Base-by-base conservation (phyloP, 2,329 filamentous ascomycete genomes). In the Neofusicoccum kwambonambiense region DNA sequence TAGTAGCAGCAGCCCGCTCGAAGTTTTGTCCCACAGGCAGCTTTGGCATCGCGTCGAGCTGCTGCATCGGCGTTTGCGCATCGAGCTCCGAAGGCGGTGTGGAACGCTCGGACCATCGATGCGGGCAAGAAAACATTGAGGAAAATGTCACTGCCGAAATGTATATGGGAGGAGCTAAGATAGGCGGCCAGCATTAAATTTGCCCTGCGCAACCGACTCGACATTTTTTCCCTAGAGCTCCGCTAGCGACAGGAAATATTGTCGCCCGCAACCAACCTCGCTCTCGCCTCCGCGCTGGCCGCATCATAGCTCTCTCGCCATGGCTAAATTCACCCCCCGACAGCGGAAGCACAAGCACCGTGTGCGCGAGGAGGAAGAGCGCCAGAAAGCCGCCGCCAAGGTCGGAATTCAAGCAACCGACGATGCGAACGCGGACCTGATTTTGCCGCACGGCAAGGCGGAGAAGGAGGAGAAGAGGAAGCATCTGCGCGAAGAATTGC, bases 341-440 rank as follows among this genome's bases (percentile, higher is more conserved):
- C 82, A 86, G 73, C 82, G 86, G 64, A 88, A 88, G 71, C 85
- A 87, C 69, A 84, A 83, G 72, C 87, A 87, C 42, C 81, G 90
- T 19, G 90, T 89, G 35, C 86, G 89, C 45, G 80, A 86, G 70
- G 84, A 84, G 72, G 77, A 83, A 66, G 78, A 80, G 37, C 54
- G 56, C 19, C 54, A 65, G 19, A 37, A 34, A 35, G 56, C 34
- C 11, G 49, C 49, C 13, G 50, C 47, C 67, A 76, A 74, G 64
- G 72, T 76, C 42, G 75, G 77, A 67, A 70, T 78, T 34, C 74
- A 78, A 65, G 70, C 78, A 47, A 70, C 75, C 67, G 67, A 68
- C 67, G 81, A 90, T 70, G 81, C 84, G 65, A 90, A 90, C 76
- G 80, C 80, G 19, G 70, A 73, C 27, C 76, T 79, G 58, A 75